Evolutionary conservation across 2,329 filamentous ascomycete species (phyloP).

Genomic region (Curvularia verruculosa): DNA sequence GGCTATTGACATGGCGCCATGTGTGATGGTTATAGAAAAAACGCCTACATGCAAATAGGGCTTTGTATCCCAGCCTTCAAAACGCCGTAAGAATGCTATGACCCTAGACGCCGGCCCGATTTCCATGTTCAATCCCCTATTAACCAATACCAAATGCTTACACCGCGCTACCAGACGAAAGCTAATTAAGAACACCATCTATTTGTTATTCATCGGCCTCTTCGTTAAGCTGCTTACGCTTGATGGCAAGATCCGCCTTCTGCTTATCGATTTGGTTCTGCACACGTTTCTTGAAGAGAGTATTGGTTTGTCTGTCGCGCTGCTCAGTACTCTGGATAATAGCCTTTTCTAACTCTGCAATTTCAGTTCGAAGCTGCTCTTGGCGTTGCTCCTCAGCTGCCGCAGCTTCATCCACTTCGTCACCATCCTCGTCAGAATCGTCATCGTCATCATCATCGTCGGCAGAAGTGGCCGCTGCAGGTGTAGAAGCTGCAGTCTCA

Average conservation of each 20-base stretch:
- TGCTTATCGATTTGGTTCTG: constrained; percentile 57
- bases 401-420: constrained; percentile 57
- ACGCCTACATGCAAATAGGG: not conserved
- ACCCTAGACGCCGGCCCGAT: constrained; percentile 9
- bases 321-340: constrained; percentile 53
- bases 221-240: constrained; percentile 56
- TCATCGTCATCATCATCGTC: constrained; percentile 55
- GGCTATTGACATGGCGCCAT: not conserved
- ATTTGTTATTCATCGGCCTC: constrained; percentile 29
- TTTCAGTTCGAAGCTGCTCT: constrained; percentile 59
- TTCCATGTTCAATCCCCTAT: not conserved
- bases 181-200: not conserved
- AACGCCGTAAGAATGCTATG: constrained; percentile 13
- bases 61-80: not conserved
- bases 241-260: constrained; percentile 56
- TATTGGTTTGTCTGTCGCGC: constrained; percentile 54
- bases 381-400: constrained; percentile 54
- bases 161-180: not conserved
- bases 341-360: constrained; percentile 60
- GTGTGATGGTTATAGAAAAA: not conserved
- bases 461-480: constrained; percentile 41
- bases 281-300: constrained; percentile 57
- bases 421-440: constrained; percentile 51
- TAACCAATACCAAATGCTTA: not conserved
- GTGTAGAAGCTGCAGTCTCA: constrained; percentile 42